Percentiles rank a stretch among this genome's conserved stretches.
Conservation (phyloP, 805 yeast species). For the Cyberlindnera lachancei region DNA sequence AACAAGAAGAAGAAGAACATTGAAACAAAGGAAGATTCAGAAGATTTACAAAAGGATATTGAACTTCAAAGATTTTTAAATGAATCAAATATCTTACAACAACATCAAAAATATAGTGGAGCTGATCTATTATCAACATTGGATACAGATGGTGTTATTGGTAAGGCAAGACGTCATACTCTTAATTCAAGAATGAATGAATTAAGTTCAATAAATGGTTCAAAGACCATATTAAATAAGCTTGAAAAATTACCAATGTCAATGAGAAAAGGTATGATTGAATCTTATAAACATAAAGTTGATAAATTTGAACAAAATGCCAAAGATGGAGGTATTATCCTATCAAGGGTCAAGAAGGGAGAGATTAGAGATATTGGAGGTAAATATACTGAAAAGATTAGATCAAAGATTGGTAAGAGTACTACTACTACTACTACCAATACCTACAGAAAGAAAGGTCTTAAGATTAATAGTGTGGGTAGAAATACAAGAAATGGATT, state of each 20-base stretch:
- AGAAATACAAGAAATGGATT: slow-evolving; percentile 73
- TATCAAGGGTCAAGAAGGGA: slow-evolving; percentile 64
- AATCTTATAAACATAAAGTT: slow-evolving; percentile 44
- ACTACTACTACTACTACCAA: slow-evolving; percentile 43
- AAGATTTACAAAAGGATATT: slow-evolving; percentile 61
- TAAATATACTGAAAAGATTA: slow-evolving; percentile 26
- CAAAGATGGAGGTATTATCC: slow-evolving; percentile 81
- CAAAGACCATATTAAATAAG: slow-evolving; percentile 22
- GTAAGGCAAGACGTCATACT: slow-evolving; percentile 61
- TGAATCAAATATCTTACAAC: slow-evolving; percentile 60
- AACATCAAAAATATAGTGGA: slow-evolving; percentile 35
- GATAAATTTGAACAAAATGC: slow-evolving; percentile 68
- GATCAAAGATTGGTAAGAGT: slow-evolving; percentile 36
- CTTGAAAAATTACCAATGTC: slow-evolving; percentile 84
- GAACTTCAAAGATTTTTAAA: slow-evolving; percentile 60
- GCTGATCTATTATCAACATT: slow-evolving; percentile 50
- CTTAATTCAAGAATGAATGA: slow-evolving; percentile 49
- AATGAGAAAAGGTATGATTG: slow-evolving; percentile 78
- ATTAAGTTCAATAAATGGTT: slow-evolving; percentile 36
- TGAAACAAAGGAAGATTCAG: slow-evolving; percentile 31
- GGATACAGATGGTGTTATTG: slow-evolving; percentile 50
- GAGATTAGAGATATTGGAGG: slow-evolving; percentile 53
- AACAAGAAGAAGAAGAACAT: slow-evolving; percentile 1
- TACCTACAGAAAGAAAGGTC: slow-evolving; percentile 60
- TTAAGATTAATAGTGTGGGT: slow-evolving; percentile 72